A percentile compares a stretch with the other conserved stretches of the same genome.
phyloP scores from a whole-genome alignment of 169 alveolate species.

The Haemoproteus tartakovskyi region DNA sequence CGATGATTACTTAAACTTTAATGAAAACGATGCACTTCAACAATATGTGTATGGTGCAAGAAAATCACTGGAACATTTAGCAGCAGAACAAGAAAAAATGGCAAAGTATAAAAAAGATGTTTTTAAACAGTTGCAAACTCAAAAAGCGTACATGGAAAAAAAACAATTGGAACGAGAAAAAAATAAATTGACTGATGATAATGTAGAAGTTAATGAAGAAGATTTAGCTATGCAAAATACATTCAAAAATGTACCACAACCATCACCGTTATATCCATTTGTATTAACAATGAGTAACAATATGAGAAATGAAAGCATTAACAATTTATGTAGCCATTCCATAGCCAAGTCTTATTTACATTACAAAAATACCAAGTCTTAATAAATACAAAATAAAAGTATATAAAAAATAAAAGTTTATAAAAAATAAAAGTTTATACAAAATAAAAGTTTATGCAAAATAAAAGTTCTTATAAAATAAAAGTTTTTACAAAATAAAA shows the following conservation, averaged over 20 bases:
- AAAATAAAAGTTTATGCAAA: no score
- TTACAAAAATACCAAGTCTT: slow-evolving; percentile 51
- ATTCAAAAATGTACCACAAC: slow-evolving; percentile 56
- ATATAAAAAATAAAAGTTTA: not conserved
- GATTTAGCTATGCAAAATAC: slow-evolving; percentile 30
- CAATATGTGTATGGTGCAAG: slow-evolving; percentile 34
- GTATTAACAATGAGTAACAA: slow-evolving; percentile 60
- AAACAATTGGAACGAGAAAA: slow-evolving; percentile 49
- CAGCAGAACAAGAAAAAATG: slow-evolving; percentile 55
- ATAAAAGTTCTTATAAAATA: no score
- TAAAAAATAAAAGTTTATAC: not conserved
- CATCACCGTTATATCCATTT: slow-evolving; percentile 39
- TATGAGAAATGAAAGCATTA: slow-evolving; percentile 36
- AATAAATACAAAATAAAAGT: not conserved
- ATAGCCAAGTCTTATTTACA: slow-evolving; percentile 52
- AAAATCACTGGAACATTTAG: slow-evolving; percentile 25
- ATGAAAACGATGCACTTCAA: slow-evolving; percentile 34
- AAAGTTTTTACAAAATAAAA: no score
- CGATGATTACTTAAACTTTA: slow-evolving; percentile 20
- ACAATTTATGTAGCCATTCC: slow-evolving; percentile 61
- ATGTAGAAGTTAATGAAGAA: slow-evolving; percentile 50
- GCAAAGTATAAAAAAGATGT: slow-evolving; percentile 55
- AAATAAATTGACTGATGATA: slow-evolving; percentile 48
- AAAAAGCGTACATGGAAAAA: slow-evolving; percentile 49
- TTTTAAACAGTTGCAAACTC: slow-evolving; percentile 56